These are phyloP conservation scores for Coniferiporia sulphurascens DNA, from an alignment of 1,284 basidiomycete genomes.

Conservation along the genomic window DNA sequence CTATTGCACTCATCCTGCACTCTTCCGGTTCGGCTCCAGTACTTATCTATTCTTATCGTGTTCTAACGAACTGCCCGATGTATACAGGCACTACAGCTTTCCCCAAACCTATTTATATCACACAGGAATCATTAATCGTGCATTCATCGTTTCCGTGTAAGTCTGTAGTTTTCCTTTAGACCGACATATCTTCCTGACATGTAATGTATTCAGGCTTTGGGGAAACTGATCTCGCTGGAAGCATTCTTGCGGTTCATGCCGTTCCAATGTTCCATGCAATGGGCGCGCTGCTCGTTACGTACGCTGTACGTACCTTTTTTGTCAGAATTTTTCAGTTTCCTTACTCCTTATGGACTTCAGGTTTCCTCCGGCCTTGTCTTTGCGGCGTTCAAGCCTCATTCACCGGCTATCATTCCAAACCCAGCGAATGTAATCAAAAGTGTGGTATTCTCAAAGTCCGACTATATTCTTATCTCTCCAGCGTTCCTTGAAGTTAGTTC, in stretches of 20 bases:
- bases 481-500: slow-evolving; percentile 15
- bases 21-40: slow-evolving; percentile 15
- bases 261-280: slow-evolving; percentile 19
- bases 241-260: slow-evolving; percentile 10
- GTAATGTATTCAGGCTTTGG: slow-evolving; percentile 1
- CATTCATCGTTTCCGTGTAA: slow-evolving; percentile 6
- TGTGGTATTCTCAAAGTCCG: not conserved
- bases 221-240: slow-evolving; percentile 10
- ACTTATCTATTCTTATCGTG: not conserved
- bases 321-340: not conserved
- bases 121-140: slow-evolving; percentile 6
- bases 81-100: slow-evolving; percentile 17
- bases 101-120: slow-evolving; percentile 15
- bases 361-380: slow-evolving; percentile 10
- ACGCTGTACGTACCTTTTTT: not conserved
- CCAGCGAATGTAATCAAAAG: slow-evolving; percentile 14
- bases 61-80: not conserved
- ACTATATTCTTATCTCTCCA: slow-evolving; percentile 10
- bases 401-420: slow-evolving; percentile 15
- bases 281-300: not conserved
- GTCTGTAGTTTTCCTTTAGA: not conserved
- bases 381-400: too few species aligned
- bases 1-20: slow-evolving; percentile 16
- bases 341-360: slow-evolving; percentile 2
- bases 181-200: too few species aligned